Evolutionary conservation across 177 flowering plant genomes (phyloP), one percentile per base, ranked within the genome.

Genomic region (Tripterygium wilfordii): DNA sequence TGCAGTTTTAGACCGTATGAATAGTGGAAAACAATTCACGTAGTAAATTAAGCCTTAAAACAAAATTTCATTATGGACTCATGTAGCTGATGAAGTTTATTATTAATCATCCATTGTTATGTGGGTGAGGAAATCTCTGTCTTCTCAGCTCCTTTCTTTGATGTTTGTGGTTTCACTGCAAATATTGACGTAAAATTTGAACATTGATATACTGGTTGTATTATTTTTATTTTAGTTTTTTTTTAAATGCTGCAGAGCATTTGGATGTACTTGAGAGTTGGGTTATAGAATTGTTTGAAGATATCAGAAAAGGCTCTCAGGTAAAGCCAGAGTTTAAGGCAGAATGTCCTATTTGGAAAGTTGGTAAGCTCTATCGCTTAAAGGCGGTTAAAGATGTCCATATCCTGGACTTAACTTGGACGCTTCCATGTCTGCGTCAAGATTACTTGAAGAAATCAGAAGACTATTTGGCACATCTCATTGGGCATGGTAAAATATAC

Each of bases 381-480:
- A 83, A 83, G 60, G 96, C 97, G 12, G 95, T 94, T 31, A 87
- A 89, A 68, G 99, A 94, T 71, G 71, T 94, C 36, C 87, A 89
- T 64, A 65, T 70, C 53, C 96, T 94, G 43, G 81, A 83, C 40
- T 61, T 94, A 65, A 68, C 80, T 9, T 94, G 99, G 99, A 85
- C 85, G 44, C 63, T 94, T 66, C 99, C 99, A 19, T 81, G 82
- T 58, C 83, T 94, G 36, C 66, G 62, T 38, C 78, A 68, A 46
- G 86, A 84, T 33, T 94, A 94, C 63, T 36, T 82, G 64, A 87
- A 78, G 77, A 94, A 83, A 69, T 69, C 92, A 27, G 86, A 94
- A 75, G 99, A 89, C 65, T 94, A 85, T 73, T 57, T 94, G 43
- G 85, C 97, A 14, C 97, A 94, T 73, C 89, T 94, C 42, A 57